These are phyloP conservation scores for Pythium biforme DNA, from an alignment of 352 stramenopile genomes.

Conservation along the genomic window DNA sequence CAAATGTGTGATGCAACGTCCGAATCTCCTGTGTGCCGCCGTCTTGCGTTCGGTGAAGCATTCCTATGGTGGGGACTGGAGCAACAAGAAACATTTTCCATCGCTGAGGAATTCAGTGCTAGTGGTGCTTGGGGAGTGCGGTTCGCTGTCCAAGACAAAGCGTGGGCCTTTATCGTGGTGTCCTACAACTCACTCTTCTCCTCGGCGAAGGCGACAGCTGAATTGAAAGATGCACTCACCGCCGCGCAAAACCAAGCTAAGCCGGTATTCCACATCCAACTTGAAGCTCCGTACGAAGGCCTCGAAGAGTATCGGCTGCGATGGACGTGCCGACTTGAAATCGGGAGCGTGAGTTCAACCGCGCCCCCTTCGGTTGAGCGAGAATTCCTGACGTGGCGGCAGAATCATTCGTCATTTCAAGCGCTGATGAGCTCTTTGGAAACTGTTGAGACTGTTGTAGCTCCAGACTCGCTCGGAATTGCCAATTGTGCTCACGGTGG, in stretches of 20 bases:
- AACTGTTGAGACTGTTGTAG: background rate
- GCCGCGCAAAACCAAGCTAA: slow-evolving; percentile 17
- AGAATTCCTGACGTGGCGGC: slow-evolving; percentile 20
- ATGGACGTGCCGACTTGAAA: slow-evolving; percentile 13
- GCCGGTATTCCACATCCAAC: slow-evolving; percentile 32
- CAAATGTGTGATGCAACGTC: slow-evolving; percentile 27
- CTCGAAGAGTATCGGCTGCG: slow-evolving; percentile 30
- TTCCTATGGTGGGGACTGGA: slow-evolving; percentile 38
- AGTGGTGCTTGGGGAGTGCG: background rate
- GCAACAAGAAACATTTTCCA: background rate
- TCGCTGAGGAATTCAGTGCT: background rate
- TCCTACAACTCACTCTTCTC: slow-evolving; percentile 38
- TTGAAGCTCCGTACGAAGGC: slow-evolving; percentile 24
- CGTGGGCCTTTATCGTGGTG: slow-evolving; percentile 31
- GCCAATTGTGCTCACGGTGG: background rate
- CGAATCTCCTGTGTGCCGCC: slow-evolving; percentile 23
- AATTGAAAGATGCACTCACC: slow-evolving; percentile 25
- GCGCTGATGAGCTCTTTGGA: background rate
- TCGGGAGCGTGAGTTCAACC: background rate
- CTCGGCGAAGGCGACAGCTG: slow-evolving; percentile 20
- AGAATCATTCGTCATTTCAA: slow-evolving; percentile 12
- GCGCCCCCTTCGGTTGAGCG: slow-evolving; percentile 4
- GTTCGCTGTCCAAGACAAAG: slow-evolving; percentile 11
- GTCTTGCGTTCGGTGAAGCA: slow-evolving; percentile 27
- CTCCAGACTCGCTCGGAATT: background rate